Evolutionary conservation across 208 protist species (phyloP).

Genomic region (Zelonia costaricensis): DNA sequence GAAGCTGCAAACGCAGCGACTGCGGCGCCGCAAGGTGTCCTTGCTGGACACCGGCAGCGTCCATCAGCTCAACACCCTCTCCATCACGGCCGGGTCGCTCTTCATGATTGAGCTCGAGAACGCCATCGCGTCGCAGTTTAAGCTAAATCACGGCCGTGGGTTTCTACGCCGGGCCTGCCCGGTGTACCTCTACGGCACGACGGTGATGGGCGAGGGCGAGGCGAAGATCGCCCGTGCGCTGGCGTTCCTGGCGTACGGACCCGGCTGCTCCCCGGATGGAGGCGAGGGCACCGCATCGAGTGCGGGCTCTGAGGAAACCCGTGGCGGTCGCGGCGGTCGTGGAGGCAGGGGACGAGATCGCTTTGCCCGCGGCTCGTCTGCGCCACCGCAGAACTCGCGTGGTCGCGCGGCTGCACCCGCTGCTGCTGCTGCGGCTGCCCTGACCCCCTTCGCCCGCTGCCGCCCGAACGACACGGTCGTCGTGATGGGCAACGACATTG

Average conservation of each 20-base stretch:
- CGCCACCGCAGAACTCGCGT: too few relatives aligned
- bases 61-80: constrained; percentile 63
- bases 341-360: background rate
- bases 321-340: background rate
- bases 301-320: too few relatives aligned
- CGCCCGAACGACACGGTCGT: constrained; percentile 70
- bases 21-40: constrained; percentile 67
- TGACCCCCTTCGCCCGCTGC: too few relatives aligned
- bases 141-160: constrained; percentile 53
- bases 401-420: background rate
- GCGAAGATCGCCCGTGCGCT: constrained; percentile 83
- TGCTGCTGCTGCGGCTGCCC: too few relatives aligned
- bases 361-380: too few relatives aligned
- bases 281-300: background rate
- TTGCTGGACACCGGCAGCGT: constrained; percentile 48
- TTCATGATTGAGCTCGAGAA: constrained; percentile 90
- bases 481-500: constrained; percentile 87
- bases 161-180: constrained; percentile 59
- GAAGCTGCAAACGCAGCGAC: constrained; percentile 83
- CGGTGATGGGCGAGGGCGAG: constrained; percentile 82
- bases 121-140: constrained; percentile 75
- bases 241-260: constrained; percentile 53
- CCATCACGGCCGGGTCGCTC: constrained; percentile 79
- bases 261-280: background rate
- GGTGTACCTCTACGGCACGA: constrained; percentile 80